Evolutionary conservation across 371 early-diverging fungal genomes (phyloP).

Genomic region (Mucor racemosus): DNA sequence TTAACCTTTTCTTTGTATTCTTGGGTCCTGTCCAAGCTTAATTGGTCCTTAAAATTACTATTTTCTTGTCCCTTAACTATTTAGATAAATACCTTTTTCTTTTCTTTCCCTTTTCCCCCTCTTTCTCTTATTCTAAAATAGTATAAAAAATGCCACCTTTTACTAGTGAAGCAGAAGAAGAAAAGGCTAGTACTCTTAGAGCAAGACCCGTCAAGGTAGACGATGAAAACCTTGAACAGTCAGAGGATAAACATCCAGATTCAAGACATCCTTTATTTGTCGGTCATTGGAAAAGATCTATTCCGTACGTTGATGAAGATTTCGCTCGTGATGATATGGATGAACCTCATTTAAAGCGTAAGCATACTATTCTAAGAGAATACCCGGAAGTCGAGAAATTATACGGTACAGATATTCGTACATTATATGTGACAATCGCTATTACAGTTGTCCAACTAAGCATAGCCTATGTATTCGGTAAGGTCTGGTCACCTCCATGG

Average conservation of each 20-base stretch:
- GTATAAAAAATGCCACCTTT: conserved; percentile 20
- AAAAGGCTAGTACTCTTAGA: conserved; percentile 13
- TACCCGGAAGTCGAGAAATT: conserved; percentile 88
- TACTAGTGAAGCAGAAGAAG: conserved; percentile 17
- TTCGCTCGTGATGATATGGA: conserved; percentile 87
- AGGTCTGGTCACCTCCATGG: conserved; percentile 57
- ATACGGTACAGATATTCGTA: conserved; percentile 81
- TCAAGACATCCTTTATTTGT: conserved; percentile 79
- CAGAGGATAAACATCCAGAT: conserved; percentile 58
- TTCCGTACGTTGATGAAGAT: conserved; percentile 75
- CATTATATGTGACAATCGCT: conserved; percentile 72
- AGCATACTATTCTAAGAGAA: conserved; percentile 79
- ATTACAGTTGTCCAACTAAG: conserved; percentile 76
- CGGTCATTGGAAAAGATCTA: conserved; percentile 83
- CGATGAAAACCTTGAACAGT: not conserved
- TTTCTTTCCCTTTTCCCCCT: not conserved
- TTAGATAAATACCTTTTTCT: not conserved
- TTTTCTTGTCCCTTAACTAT: conserved; percentile 4
- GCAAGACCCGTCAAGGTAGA: conserved; percentile 7
- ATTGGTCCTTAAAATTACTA: not conserved
- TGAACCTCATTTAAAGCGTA: conserved; percentile 94
- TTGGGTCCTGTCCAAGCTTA: conserved; percentile 1
- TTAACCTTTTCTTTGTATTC: conserved; percentile 5
- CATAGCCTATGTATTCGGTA: conserved; percentile 82
- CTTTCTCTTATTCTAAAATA: not conserved